Conservation (phyloP, 2,329 filamentous ascomycete genomes). For the Xenosphaeropsis pyriputrescens region DNA sequence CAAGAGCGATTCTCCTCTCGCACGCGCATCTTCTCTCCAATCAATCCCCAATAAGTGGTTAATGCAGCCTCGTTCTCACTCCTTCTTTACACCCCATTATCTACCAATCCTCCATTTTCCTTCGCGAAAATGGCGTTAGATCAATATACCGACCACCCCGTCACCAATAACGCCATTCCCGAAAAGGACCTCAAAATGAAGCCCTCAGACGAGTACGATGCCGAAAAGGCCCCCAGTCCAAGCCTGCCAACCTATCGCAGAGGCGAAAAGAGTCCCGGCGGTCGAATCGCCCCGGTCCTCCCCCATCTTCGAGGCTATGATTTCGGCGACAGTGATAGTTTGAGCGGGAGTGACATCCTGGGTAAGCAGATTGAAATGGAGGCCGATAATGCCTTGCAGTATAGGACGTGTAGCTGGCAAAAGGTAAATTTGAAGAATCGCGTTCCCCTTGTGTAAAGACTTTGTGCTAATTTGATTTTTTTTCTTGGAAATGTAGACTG, state of each 20-base stretch:
- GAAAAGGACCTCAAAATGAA: background rate
- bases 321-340: conserved; percentile 9
- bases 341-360: conserved; percentile 13
- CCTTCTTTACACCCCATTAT: conserved; percentile 6
- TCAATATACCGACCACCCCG: conserved; percentile 1
- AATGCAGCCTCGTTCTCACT: conserved; percentile 8
- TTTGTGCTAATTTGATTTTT: no score
- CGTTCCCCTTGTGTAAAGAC: no score
- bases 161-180: background rate
- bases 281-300: conserved; percentile 16
- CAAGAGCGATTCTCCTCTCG: background rate
- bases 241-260: background rate
- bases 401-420: conserved; percentile 86
- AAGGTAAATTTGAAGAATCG: conserved; percentile 37
- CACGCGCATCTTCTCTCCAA: background rate
- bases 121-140: conserved; percentile 17
- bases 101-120: conserved; percentile 15
- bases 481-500: conserved; percentile 40
- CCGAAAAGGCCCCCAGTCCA: background rate
- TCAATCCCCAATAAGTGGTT: conserved; percentile 2
- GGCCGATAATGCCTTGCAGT: conserved; percentile 68
- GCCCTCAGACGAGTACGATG: background rate
- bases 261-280: conserved; percentile 7
- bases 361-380: conserved; percentile 65
- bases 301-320: conserved; percentile 14